Base-by-base conservation (phyloP, 164 flowering plant genomes). In the Annona cherimola region DNA sequence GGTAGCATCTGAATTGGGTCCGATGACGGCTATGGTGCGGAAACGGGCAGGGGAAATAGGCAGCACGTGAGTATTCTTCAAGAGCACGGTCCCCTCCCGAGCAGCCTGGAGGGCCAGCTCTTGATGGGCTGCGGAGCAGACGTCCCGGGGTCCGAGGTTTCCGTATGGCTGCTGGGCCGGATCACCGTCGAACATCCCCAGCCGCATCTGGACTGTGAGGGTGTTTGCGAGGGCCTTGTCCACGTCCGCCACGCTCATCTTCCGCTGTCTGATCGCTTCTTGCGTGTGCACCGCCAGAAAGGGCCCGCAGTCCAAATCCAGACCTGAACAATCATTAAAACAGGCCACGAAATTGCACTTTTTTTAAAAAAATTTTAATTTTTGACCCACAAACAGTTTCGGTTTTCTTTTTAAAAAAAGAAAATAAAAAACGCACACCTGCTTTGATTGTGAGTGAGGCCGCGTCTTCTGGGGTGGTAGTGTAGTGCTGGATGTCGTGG, bases 281-380 rank as follows among this genome's bases (percentile, higher is more conserved):
- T 82, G 82, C 0, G 97, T 88, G 77, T 95, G 94, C 1, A 69
- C 20, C 0, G 80, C 93, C 8, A 95, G 73, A 71, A 95, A 95
- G 1, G 92, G 88, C 70, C 99, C 99, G 77, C 99, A 95, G 65
- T 93, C 91, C 87, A 95, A 86, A 75, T 95, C 97, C 83, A 95
- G 76, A 46, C 99, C 99, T 92, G 81, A 65, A 68, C n/a, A 61
- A 9, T 39, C 2, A 35, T 40, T 44, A 63, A 41, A 12, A 41
- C 44, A 16, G 14, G n/a, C 64, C 64, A 6, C 26, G 64, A 63
- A 16, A 35, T 63, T 35, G 67, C 6, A 61, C 26, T 40, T 40
- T 61, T 61, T 9, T 50, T 50, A 7, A n/a, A n/a, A n/a, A n/a
- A n/a, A n/a, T n/a, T n/a, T 50, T 11, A 50, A 11, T 50, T 50